These are phyloP conservation scores for Ascochyta rabiei DNA, from an alignment of 2,329 filamentous ascomycete genomes.

Conservation along the genomic window DNA sequence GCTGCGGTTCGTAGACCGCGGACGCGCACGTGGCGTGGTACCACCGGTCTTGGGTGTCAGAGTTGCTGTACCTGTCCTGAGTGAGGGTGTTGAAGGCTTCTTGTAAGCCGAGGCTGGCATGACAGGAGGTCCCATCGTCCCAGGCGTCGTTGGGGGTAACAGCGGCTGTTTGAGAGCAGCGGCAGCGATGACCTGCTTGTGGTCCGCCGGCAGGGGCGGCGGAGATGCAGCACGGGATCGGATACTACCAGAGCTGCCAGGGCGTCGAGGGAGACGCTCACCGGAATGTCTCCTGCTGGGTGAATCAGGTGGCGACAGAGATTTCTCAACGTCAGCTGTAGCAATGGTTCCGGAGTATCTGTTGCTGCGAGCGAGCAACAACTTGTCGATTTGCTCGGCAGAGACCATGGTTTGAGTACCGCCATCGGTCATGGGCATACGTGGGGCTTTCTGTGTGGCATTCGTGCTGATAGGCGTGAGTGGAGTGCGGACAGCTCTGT, in stretches of 20 bases:
- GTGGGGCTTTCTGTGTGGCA: conserved; percentile 34
- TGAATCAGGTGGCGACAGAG: conserved; percentile 43
- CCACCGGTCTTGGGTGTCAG: conserved; percentile 55
- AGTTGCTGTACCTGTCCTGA: conserved; percentile 51
- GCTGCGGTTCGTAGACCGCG: conserved; percentile 51
- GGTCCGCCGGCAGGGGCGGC: conserved; percentile 81
- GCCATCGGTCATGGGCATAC: conserved; percentile 64
- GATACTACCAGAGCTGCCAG: conserved; percentile 75
- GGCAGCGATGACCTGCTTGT: conserved; percentile 83
- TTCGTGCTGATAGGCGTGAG: conserved; percentile 35
- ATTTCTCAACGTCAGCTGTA: conserved; percentile 39
- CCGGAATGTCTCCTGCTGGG: conserved; percentile 39
- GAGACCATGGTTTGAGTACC: conserved; percentile 84
- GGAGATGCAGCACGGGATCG: conserved; percentile 58
- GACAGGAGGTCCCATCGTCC: conserved; percentile 81
- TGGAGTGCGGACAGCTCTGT: conserved; percentile 29
- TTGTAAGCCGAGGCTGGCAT: conserved; percentile 78
- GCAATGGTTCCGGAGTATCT: conserved; percentile 35
- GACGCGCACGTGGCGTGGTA: conserved; percentile 61
- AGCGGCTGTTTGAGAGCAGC: conserved; percentile 62
- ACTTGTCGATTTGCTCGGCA: conserved; percentile 77
- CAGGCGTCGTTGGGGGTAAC: conserved; percentile 43
- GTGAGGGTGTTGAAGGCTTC: conserved; percentile 49
- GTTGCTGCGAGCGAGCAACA: conserved; percentile 65
- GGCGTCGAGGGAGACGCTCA: conserved; percentile 58